A percentile compares a stretch with the other conserved stretches of the same genome.
Evolutionary conservation across 306 rosid genomes (phyloP).

Genomic region (Cajanus cajan): DNA sequence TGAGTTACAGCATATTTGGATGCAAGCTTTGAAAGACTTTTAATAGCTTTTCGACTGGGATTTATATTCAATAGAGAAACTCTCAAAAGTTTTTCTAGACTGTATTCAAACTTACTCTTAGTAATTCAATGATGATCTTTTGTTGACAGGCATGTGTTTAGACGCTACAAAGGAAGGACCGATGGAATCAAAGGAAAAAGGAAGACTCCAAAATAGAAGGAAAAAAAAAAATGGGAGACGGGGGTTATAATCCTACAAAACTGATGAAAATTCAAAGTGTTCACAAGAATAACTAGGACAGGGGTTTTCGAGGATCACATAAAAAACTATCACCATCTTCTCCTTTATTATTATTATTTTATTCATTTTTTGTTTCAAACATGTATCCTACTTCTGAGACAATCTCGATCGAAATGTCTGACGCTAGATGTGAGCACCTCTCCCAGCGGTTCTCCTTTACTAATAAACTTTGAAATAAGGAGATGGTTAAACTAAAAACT

Average conservation of each 20-base stretch:
- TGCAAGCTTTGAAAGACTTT: too few relatives aligned
- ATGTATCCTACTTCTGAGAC: too few relatives aligned
- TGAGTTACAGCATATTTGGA: too few relatives aligned
- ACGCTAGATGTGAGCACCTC: too few relatives aligned
- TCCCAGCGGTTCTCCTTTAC: neutral
- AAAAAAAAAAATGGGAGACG: too few relatives aligned
- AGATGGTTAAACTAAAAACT: neutral
- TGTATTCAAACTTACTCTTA: too few relatives aligned
- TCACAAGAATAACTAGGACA: neutral
- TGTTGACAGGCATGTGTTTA: neutral
- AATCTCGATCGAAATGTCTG: too few relatives aligned
- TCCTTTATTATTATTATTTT: neutral
- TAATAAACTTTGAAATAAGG: neutral
- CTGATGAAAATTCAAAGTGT: neutral
- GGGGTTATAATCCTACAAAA: neutral
- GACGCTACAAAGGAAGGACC: neutral
- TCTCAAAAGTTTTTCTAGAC: too few relatives aligned
- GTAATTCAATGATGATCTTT: neutral
- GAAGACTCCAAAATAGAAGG: neutral
- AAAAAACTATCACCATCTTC: neutral
- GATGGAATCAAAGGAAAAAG: neutral
- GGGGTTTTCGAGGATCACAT: neutral
- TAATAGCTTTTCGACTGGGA: too few relatives aligned
- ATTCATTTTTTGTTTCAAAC: too few relatives aligned
- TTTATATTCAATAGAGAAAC: too few relatives aligned